Conservation (phyloP, 352 stramenopile genomes). For the Pythium oligandrum region DNA sequence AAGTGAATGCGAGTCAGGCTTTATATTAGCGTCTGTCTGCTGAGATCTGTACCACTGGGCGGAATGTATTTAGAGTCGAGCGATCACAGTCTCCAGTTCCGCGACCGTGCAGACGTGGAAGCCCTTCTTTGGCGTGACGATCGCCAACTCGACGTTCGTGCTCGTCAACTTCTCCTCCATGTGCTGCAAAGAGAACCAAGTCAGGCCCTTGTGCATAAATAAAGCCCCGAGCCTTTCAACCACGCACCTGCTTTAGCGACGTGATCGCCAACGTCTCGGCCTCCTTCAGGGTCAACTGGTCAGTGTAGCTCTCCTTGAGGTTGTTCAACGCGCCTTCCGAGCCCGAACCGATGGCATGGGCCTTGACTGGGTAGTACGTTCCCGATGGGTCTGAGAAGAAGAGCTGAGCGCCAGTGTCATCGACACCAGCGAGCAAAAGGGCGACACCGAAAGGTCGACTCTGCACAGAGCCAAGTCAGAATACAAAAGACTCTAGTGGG, state of each 20-base stretch:
- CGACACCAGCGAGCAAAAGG: constrained; percentile 95
- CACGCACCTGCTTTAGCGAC: constrained; percentile 91
- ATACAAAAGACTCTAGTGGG: not conserved
- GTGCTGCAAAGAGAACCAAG: constrained; percentile 47
- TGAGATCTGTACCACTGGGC: not conserved
- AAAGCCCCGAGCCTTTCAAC: not conserved
- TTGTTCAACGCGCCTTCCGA: constrained; percentile 97
- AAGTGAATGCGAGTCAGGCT: too few species aligned
- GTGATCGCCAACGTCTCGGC: constrained; percentile 95
- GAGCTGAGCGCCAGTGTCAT: constrained; percentile 93
- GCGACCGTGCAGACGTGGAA: constrained; percentile 94
- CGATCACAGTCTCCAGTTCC: constrained; percentile 92
- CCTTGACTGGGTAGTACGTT: constrained; percentile 98
- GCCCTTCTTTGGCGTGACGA: constrained; percentile 92
- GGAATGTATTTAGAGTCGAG: constrained; percentile 47
- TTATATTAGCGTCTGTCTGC: too few species aligned
- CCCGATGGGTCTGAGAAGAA: constrained; percentile 98
- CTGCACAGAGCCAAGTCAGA: constrained; percentile 11
- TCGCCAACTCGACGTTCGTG: constrained; percentile 98
- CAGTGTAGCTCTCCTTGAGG: constrained; percentile 97
- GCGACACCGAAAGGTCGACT: constrained; percentile 98
- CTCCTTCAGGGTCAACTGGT: constrained; percentile 94
- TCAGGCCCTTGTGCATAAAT: constrained; percentile 1
- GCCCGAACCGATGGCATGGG: constrained; percentile 97
- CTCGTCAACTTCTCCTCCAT: constrained; percentile 99